Evolutionary conservation across 78 protist species (phyloP).

Genomic region (Dictyostelium citrinum): DNA sequence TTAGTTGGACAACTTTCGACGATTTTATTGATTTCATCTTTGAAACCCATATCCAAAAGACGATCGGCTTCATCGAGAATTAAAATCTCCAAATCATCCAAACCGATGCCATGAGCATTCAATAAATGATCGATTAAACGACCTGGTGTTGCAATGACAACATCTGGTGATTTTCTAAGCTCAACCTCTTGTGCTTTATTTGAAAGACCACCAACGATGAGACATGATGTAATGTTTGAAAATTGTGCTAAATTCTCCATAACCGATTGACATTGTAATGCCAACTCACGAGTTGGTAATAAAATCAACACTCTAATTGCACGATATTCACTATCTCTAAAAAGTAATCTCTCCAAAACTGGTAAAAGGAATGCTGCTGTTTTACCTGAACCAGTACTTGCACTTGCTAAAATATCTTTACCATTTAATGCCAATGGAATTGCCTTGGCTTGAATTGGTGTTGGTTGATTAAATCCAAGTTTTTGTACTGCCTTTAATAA

Average conservation of each 20-base stretch:
- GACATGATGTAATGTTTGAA: slow-evolving; percentile 80
- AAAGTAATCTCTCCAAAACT: slow-evolving; percentile 82
- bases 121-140: slow-evolving; percentile 92
- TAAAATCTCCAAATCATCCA: slow-evolving; percentile 84
- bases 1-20: slow-evolving; percentile 78
- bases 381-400: slow-evolving; percentile 95
- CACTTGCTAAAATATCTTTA: slow-evolving; percentile 87
- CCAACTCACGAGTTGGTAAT: slow-evolving; percentile 95
- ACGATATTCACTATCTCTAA: slow-evolving; percentile 18
- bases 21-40: slow-evolving; percentile 84
- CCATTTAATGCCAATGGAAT: slow-evolving; percentile 88
- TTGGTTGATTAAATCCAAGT: slow-evolving; percentile 71
- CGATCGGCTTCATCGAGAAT: slow-evolving; percentile 95
- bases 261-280: slow-evolving; percentile 88
- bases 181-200: slow-evolving; percentile 79
- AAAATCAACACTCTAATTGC: slow-evolving; percentile 71
- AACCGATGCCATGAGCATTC: slow-evolving; percentile 82
- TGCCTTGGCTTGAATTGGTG: slow-evolving; percentile 79
- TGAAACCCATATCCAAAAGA: slow-evolving; percentile 93
- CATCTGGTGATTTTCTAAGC: slow-evolving; percentile 83
- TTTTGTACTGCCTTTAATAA: slow-evolving; percentile 50
- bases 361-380: slow-evolving; percentile 94
- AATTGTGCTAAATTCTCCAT: slow-evolving; percentile 75
- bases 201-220: slow-evolving; percentile 91
- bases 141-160: slow-evolving; percentile 96